phyloP scores from a whole-genome alignment of 345 rosid genomes.

The Eucalyptus polybractea region DNA sequence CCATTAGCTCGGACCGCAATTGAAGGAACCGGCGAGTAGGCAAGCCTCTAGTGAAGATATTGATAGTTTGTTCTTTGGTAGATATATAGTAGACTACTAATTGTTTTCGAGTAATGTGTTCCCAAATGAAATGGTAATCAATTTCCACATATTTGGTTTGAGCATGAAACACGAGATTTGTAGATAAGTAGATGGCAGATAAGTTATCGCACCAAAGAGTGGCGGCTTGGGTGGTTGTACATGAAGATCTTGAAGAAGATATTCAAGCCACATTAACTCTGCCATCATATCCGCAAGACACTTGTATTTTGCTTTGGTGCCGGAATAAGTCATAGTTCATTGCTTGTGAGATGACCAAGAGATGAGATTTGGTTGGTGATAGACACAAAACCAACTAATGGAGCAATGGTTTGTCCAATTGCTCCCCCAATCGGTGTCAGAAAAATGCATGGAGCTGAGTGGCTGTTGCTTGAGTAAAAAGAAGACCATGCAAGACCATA shows the following conservation, averaged over 20 bases:
- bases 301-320: not conserved
- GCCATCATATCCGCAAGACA: not conserved
- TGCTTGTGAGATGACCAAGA: not conserved
- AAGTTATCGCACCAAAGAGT: not conserved
- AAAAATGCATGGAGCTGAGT: not conserved
- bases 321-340: not conserved
- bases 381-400: not conserved
- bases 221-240: not conserved
- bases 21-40: not conserved
- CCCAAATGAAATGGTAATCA: not conserved
- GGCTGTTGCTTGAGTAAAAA: not conserved
- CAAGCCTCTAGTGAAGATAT: not conserved
- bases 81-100: not conserved
- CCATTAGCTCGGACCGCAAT: not conserved
- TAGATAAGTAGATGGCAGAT: not conserved
- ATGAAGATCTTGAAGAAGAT: not conserved
- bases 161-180: not conserved
- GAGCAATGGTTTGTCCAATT: fast-evolving
- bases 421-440: fast-evolving
- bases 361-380: not conserved
- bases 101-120: not conserved
- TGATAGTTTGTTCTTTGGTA: not conserved
- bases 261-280: not conserved
- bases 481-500: not conserved
- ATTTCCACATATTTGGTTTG: not conserved